These are phyloP conservation scores for Botrytis pseudocinerea DNA, from an alignment of 2,329 filamentous ascomycete genomes.

Conservation along the genomic window DNA sequence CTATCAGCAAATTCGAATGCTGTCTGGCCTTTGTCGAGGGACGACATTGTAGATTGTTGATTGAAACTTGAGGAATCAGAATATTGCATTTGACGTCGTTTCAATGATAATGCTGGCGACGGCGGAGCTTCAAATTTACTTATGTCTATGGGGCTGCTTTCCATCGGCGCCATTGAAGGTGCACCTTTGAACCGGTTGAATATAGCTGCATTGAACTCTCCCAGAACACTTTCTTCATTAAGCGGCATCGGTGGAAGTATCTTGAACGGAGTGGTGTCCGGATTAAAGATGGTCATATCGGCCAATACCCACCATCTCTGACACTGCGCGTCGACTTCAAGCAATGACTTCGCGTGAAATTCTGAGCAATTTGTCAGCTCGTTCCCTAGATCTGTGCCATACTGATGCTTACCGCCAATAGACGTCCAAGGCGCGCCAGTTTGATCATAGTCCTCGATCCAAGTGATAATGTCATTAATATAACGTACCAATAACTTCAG, in stretches of 20 bases:
- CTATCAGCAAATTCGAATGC: no score
- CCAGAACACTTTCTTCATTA: not conserved
- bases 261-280: not conserved
- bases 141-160: not conserved
- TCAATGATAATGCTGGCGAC: not conserved
- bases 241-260: not conserved
- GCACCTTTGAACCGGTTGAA: not conserved
- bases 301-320: slow-evolving; percentile 16
- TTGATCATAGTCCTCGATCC: slow-evolving; percentile 10
- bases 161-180: not conserved
- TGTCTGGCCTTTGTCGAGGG: not conserved
- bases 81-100: not conserved
- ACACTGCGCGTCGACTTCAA: slow-evolving; percentile 6
- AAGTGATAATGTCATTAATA: not conserved
- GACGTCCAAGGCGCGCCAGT: not conserved
- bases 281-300: not conserved
- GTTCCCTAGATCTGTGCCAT: not conserved
- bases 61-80: not conserved
- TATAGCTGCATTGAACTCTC: not conserved
- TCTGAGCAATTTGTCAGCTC: not conserved
- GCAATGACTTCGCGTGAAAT: not conserved
- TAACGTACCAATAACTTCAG: slow-evolving; percentile 5
- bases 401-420: not conserved
- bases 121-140: not conserved
- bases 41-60: not conserved